These are phyloP conservation scores for Crithidia brevicula DNA, from an alignment of 208 protist species.

Conservation along the genomic window DNA sequence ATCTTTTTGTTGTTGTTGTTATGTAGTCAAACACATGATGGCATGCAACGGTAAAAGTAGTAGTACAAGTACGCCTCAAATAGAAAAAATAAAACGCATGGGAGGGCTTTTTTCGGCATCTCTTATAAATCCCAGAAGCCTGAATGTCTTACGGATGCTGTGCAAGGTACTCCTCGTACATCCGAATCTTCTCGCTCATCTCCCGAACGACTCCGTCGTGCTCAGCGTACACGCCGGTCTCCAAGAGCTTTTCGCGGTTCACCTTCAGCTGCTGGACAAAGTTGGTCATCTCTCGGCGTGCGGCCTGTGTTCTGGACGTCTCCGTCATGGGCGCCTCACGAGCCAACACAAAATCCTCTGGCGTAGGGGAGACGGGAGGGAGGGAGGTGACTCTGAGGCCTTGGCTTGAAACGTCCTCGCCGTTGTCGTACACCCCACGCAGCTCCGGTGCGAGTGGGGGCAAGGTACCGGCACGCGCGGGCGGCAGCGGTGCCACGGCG, in stretches of 20 bases:
- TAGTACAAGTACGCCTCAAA: neutral
- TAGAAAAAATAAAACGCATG: no score
- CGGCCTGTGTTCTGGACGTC: slow-evolving; percentile 27
- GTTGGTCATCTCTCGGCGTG: slow-evolving; percentile 65
- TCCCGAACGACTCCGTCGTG: slow-evolving; percentile 65
- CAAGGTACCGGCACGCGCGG: slow-evolving; percentile 27
- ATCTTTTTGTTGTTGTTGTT: no score
- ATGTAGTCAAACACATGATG: no score
- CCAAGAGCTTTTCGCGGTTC: slow-evolving; percentile 80
- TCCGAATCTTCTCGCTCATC: slow-evolving; percentile 85
- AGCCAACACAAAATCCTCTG: slow-evolving; percentile 61
- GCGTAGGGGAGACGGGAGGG: slow-evolving; percentile 28
- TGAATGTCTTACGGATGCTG: slow-evolving; percentile 17
- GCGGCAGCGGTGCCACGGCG: slow-evolving; percentile 7
- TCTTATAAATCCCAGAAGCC: no score
- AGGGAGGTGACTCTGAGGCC: neutral
- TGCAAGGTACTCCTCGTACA: slow-evolving; percentile 82
- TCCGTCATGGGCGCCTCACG: slow-evolving; percentile 12
- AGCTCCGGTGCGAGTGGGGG: slow-evolving; percentile 30
- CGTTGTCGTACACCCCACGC: slow-evolving; percentile 12
- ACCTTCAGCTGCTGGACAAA: slow-evolving; percentile 84
- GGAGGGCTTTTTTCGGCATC: no score
- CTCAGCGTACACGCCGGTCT: slow-evolving; percentile 83
- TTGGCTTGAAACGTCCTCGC: neutral
- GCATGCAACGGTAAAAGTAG: no score